A percentile compares a stretch with the other conserved stretches of the same genome.
These are phyloP conservation scores for Citrus hindsii DNA, from an alignment of 345 rosid genomes.

Conservation along the genomic window DNA sequence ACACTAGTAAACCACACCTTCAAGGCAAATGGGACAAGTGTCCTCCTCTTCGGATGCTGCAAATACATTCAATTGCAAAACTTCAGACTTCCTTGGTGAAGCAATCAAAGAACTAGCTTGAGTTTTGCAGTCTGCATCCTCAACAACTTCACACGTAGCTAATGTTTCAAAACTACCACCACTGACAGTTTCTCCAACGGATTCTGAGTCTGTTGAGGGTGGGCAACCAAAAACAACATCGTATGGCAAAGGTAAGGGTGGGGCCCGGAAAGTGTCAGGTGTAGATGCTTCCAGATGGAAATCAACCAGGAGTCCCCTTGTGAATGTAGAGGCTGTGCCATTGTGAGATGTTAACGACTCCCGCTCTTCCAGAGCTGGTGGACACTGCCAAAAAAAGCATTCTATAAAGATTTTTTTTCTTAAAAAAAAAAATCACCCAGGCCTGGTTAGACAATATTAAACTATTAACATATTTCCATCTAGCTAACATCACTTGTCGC, in stretches of 20 bases:
- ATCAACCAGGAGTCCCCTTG: conserved; percentile 61
- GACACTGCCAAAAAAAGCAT: conserved; percentile 43
- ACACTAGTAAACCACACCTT: conserved; percentile 42
- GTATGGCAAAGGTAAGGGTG: conserved; percentile 73
- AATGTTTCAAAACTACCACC: conserved; percentile 38
- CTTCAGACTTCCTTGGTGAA: conserved; percentile 49
- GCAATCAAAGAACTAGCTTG: conserved; percentile 39
- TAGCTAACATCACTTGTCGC: neutral
- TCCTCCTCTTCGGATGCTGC: conserved; percentile 64
- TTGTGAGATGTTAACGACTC: conserved; percentile 39
- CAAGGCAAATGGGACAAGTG: conserved; percentile 81
- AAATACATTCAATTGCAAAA: conserved; percentile 35
- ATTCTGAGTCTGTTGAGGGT: conserved; percentile 33
- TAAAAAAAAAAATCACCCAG: neutral
- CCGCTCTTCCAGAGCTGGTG: conserved; percentile 53
- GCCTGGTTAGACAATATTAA: neutral
- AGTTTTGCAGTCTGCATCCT: conserved; percentile 45
- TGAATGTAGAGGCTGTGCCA: conserved; percentile 35
- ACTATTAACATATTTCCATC: neutral
- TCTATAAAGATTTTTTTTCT: conserved; percentile 3
- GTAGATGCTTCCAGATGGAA: conserved; percentile 53
- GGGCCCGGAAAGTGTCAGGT: conserved; percentile 65
- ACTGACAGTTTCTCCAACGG: conserved; percentile 32
- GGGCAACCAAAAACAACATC: conserved; percentile 54
- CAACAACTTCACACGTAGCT: conserved; percentile 40